A percentile compares a stretch with the other conserved stretches of the same genome.
Conservation (phyloP, 2,329 filamentous ascomycete species). For the Penicillium sp. region DNA sequence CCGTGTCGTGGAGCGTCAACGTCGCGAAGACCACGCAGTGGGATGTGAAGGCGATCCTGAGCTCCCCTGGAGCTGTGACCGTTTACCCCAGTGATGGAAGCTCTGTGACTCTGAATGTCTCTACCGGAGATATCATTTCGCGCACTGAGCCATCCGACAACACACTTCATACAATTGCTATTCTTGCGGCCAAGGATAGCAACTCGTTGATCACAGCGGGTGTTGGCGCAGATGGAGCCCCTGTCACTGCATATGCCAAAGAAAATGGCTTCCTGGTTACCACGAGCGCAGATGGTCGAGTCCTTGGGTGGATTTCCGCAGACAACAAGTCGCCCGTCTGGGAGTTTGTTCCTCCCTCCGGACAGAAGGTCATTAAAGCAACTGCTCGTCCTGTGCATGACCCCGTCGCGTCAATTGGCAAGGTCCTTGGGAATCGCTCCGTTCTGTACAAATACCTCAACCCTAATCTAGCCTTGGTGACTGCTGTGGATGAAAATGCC, state of each 20-base stretch:
- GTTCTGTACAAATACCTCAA: slow-evolving; percentile 98
- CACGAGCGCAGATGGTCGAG: slow-evolving; percentile 40
- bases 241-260: slow-evolving; percentile 30
- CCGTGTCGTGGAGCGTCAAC: slow-evolving; percentile 73
- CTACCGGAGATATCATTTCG: slow-evolving; percentile 45
- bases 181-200: slow-evolving; percentile 26
- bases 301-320: slow-evolving; percentile 46
- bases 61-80: slow-evolving; percentile 61
- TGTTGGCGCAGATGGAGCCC: slow-evolving; percentile 38
- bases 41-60: slow-evolving; percentile 67
- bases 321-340: slow-evolving; percentile 57
- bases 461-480: slow-evolving; percentile 78
- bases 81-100: slow-evolving; percentile 64
- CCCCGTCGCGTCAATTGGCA: slow-evolving; percentile 90
- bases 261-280: slow-evolving; percentile 43
- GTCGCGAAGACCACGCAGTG: slow-evolving; percentile 64
- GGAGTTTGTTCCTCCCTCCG: slow-evolving; percentile 68
- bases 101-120: slow-evolving; percentile 53
- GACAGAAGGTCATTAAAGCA: slow-evolving; percentile 68
- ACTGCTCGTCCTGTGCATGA: slow-evolving; percentile 73
- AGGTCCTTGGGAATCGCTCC: slow-evolving; percentile 85
- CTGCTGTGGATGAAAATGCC: slow-evolving; percentile 60
- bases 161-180: slow-evolving; percentile 34
- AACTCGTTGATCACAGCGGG: slow-evolving; percentile 29
- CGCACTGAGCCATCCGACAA: slow-evolving; percentile 23